Evolutionary conservation across 192 early-diverging fungal genomes (phyloP).

Genomic region (Diversispora eburnea): DNA sequence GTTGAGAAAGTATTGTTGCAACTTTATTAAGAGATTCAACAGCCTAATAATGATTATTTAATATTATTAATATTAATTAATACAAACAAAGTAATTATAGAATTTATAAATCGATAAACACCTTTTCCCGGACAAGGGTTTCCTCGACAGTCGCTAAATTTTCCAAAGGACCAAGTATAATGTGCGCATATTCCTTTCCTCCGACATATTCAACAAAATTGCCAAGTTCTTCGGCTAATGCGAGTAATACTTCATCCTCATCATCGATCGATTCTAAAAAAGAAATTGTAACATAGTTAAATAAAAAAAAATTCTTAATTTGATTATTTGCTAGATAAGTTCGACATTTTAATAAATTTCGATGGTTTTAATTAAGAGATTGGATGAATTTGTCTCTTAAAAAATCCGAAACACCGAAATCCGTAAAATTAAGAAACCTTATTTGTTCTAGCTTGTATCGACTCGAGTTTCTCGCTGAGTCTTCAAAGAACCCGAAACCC

Average conservation of each 20-base stretch:
- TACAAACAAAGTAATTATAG: background rate
- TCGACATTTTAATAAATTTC: too few species aligned
- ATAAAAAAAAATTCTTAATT: too few species aligned
- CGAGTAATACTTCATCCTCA: conserved; percentile 94
- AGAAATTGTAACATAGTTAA: conserved; percentile 5
- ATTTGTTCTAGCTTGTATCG: too few species aligned
- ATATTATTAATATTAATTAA: conserved; percentile 2
- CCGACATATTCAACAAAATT: conserved; percentile 91
- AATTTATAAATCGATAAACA: conserved; percentile 32
- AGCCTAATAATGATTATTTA: conserved; percentile 58
- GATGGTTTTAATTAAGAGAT: too few species aligned
- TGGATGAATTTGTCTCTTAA: too few species aligned
- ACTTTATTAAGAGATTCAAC: conserved; percentile 91
- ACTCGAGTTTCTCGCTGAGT: too few species aligned
- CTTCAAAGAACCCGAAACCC: too few species aligned
- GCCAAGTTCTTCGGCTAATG: conserved; percentile 91
- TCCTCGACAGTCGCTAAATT: conserved; percentile 97
- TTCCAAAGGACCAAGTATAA: conserved; percentile 89
- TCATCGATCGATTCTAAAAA: conserved; percentile 94
- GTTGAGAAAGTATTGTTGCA: conserved; percentile 63
- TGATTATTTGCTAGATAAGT: too few species aligned
- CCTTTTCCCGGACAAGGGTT: conserved; percentile 96
- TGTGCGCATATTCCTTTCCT: conserved; percentile 79
- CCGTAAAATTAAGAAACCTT: too few species aligned
- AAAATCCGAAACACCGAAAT: too few species aligned